Conservation (phyloP, 2,329 filamentous ascomycete genomes). For the Chaetomiaceae sp. region DNA sequence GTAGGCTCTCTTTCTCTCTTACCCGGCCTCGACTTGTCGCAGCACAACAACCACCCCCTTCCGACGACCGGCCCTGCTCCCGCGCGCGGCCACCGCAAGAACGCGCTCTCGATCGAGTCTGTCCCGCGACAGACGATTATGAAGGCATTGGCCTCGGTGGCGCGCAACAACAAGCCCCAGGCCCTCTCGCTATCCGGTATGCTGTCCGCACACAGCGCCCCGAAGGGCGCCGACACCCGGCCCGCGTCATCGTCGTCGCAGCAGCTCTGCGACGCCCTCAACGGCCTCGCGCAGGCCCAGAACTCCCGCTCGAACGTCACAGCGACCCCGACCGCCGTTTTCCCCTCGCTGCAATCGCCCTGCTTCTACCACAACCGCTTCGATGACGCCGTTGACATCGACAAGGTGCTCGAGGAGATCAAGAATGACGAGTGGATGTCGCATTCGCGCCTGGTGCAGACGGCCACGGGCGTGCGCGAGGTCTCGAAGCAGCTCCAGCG, state of each 20-base stretch:
- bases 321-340: constrained; percentile 44
- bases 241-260: constrained; percentile 50
- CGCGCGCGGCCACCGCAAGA: constrained; percentile 40
- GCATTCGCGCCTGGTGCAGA: constrained; percentile 90
- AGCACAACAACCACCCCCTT: background rate
- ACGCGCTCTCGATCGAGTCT: constrained; percentile 56
- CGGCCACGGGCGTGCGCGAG: constrained; percentile 88
- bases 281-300: constrained; percentile 43
- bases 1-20: constrained; percentile 14
- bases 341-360: constrained; percentile 76
- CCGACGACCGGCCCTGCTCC: constrained; percentile 20
- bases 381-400: constrained; percentile 91
- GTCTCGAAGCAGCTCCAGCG: constrained; percentile 93
- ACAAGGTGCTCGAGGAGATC: constrained; percentile 92
- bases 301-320: constrained; percentile 36
- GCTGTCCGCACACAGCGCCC: constrained; percentile 42
- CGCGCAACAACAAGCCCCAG: constrained; percentile 57
- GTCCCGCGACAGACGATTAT: constrained; percentile 77
- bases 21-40: constrained; percentile 29
- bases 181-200: constrained; percentile 59
- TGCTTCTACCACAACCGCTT: constrained; percentile 98
- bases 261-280: constrained; percentile 59
- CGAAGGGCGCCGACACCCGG: constrained; percentile 33
- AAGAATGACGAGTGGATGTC: constrained; percentile 84
- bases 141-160: constrained; percentile 70